Base-by-base conservation (phyloP, 2,329 filamentous ascomycete species). In the Amphichorda felina region DNA sequence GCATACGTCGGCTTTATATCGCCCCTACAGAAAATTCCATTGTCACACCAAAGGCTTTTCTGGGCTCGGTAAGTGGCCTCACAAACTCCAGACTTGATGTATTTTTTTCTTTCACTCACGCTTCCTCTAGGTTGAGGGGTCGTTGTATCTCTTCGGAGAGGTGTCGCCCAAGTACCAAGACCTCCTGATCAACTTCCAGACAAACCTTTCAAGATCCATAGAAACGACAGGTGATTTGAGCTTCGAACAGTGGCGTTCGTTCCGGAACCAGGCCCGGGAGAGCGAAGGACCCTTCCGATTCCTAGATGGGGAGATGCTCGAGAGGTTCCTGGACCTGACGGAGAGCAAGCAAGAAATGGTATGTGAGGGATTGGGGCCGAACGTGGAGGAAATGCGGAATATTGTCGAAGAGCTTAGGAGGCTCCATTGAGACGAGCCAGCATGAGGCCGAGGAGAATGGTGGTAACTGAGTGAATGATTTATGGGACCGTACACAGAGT, bases 301-400 rank as follows among this genome's bases (percentile, higher is more conserved):
- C 48, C 74, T 98, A 10, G 91, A 98, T 50, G 91, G 89, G 0
- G 89, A 95, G 53, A 65, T 96, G 48, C 68, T 98, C 10, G 89
- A 96, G 59, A 60, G 75, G 35, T 95, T 95, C 51, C 56, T 96
- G 44, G 79, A 87, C 43, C 63, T 83, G 42, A 66, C 72, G 31
- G 75, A 79, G 37, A 62, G 64, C 26, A 59, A 59, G 28, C 75
- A 79, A 56, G 62, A 60, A 45, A 53, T 59, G 37, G 62, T 72
- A 34, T 75, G 63, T 38, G 53, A 65, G 53, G 76, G 63, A 33
- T 66, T 69, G 43, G 80, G 64, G 37, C 77, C 63, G 42, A 72
- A 64, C 63, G 56, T 84, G 43, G 68, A 79, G 55, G 53, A 75
- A 62, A 70, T 81, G 58, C 63, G 76, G 33, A 71, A 70, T 35